These are phyloP conservation scores for Apocynum venetum DNA, from an alignment of 257 asterid species.

Conservation along the genomic window DNA sequence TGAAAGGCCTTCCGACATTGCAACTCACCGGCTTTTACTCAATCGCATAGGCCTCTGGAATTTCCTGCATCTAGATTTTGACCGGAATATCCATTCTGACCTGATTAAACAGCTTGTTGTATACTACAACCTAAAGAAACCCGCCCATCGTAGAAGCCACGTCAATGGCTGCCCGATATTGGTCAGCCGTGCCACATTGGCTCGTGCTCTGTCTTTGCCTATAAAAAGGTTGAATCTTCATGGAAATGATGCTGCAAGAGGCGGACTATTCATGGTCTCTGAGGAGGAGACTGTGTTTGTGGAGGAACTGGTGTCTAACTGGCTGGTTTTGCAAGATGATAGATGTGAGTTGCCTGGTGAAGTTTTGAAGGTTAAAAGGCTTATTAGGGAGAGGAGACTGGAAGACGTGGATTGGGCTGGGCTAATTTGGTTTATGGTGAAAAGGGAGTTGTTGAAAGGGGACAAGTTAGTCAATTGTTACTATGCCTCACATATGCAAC, in stretches of 20 bases:
- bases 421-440: conserved; percentile 19
- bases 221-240: not conserved
- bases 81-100: not conserved
- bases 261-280: not conserved
- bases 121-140: conserved; percentile 4
- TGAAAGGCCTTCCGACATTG: not conserved
- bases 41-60: conserved; percentile 18
- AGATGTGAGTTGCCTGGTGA: not conserved
- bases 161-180: conserved; percentile 8
- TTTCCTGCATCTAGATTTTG: conserved; percentile 17
- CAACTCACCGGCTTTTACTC: not conserved
- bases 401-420: conserved; percentile 20
- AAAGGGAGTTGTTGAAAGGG: conserved; percentile 18
- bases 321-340: conserved; percentile 20
- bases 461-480: conserved; percentile 5
- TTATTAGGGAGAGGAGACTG: conserved; percentile 4
- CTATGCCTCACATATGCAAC: conserved; percentile 23
- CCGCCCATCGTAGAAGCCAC: not conserved
- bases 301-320: conserved; percentile 10
- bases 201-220: conserved; percentile 7
- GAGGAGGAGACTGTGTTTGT: conserved; percentile 9
- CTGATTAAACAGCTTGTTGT: conserved; percentile 13
- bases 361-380: not conserved
- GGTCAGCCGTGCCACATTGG: conserved; percentile 4
- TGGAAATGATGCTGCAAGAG: not conserved